phyloP scores from a whole-genome alignment of 176 grass and related monocot species.

The Poa pratensis region DNA sequence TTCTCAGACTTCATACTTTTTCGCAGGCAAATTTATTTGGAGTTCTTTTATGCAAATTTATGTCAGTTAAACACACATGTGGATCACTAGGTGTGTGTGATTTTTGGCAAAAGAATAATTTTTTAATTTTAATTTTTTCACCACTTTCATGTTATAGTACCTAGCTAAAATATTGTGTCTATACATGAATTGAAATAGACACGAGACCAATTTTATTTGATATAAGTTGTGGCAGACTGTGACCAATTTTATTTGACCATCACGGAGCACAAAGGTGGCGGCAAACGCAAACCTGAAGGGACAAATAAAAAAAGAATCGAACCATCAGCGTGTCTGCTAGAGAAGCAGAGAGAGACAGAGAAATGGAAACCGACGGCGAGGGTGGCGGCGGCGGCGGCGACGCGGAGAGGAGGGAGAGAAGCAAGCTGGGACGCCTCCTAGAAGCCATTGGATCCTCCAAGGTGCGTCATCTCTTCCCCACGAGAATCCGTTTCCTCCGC shows the following conservation, averaged over 20 bases:
- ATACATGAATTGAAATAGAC: background rate
- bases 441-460: background rate
- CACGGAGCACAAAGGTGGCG: background rate
- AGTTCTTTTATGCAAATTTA: too few relatives aligned
- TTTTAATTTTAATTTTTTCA: too few relatives aligned
- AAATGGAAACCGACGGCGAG: slow-evolving; percentile 3
- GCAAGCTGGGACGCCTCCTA: background rate
- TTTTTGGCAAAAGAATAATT: too few relatives aligned
- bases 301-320: background rate
- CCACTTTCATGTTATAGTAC: too few relatives aligned
- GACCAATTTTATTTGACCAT: background rate
- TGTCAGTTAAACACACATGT: too few relatives aligned
- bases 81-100: too few relatives aligned
- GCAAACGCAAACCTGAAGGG: background rate
- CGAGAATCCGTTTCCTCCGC: background rate
- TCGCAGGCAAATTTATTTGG: too few relatives aligned
- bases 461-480: background rate
- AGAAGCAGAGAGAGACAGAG: background rate
- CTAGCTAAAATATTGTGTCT: background rate
- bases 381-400: background rate
- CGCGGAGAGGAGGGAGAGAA: background rate
- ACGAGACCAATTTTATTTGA: background rate
- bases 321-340: too few relatives aligned
- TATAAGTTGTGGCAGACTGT: background rate
- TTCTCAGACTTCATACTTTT: too few relatives aligned